Evolutionary conservation across 164 flowering plant genomes (phyloP).

Genomic region (Buxus sempervirens): DNA sequence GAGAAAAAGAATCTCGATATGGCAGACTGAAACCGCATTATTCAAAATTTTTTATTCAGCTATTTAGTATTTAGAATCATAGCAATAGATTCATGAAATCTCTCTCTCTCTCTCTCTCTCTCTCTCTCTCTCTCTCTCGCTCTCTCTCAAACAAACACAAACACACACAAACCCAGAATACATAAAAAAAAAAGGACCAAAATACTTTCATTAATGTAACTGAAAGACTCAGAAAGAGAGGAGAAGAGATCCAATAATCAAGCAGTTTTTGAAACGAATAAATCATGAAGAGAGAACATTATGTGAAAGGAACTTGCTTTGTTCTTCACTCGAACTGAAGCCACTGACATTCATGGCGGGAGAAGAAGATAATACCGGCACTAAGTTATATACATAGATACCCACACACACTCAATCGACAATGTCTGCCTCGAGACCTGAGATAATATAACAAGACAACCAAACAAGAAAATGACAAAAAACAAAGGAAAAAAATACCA

Average conservation of each 20-base stretch:
- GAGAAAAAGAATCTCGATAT: conserved; percentile 33
- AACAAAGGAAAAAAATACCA: conserved; percentile 1
- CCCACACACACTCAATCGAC: conserved; percentile 12
- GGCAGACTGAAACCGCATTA: conserved; percentile 17
- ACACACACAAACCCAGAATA: too few relatives aligned
- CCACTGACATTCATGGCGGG: conserved; percentile 39
- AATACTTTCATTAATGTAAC: conserved; percentile 28
- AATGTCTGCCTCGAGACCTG: conserved; percentile 10
- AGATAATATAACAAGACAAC: conserved; percentile 1
- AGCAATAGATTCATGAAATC: not conserved
- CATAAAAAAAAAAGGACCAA: too few relatives aligned
- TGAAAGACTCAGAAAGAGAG: conserved; percentile 11
- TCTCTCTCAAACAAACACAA: too few relatives aligned
- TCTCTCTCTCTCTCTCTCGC: too few relatives aligned
- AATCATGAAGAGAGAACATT: conserved; percentile 5
- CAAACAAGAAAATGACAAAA: conserved; percentile 10
- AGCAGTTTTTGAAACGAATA: conserved; percentile 2
- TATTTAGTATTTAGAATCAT: conserved; percentile 12
- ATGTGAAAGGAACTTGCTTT: conserved; percentile 17
- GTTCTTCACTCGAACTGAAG: conserved; percentile 28
- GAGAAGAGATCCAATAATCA: conserved; percentile 1
- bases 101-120: conserved; percentile 18
- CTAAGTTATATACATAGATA: conserved; percentile 20
- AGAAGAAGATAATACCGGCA: conserved; percentile 16
- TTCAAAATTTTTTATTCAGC: conserved; percentile 11